Conservation (phyloP, 768 basidiomycete genomes). For the Russula sp. region DNA sequence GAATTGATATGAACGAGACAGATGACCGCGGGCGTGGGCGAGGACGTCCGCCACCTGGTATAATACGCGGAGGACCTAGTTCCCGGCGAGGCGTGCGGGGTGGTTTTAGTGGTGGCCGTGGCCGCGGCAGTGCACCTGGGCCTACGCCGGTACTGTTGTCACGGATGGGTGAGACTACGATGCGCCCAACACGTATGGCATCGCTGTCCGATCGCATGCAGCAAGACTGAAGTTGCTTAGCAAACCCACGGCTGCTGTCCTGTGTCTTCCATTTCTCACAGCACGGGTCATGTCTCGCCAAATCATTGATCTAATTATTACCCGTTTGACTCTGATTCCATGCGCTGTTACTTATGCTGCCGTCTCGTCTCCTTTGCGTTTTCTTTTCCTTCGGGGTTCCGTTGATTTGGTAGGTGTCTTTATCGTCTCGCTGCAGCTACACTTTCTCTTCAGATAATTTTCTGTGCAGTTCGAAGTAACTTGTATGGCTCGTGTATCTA, state of each 20-base stretch:
- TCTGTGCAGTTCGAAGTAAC: too few relatives aligned
- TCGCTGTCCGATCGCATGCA: slow-evolving; percentile 14
- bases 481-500: too few relatives aligned
- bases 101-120: neutral
- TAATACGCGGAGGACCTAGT: slow-evolving; percentile 1
- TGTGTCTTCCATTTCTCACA: neutral
- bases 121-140: slow-evolving; percentile 1
- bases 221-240: neutral
- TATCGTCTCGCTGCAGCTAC: neutral
- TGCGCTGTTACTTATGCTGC: neutral
- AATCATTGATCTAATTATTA: neutral
- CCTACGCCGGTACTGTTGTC: neutral
- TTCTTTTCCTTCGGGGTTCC: neutral
- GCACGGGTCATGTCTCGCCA: too few relatives aligned
- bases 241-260: neutral
- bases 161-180: slow-evolving; percentile 7
- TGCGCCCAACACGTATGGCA: neutral
- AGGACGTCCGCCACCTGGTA: neutral
- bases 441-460: too few relatives aligned
- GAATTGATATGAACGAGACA: slow-evolving; percentile 9
- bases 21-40: neutral
- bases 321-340: too few relatives aligned
- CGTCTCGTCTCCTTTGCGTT: neutral
- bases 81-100: slow-evolving; percentile 1
- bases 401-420: neutral